Conservation (phyloP, 306 rosid species). For the Clitoria ternatea region DNA sequence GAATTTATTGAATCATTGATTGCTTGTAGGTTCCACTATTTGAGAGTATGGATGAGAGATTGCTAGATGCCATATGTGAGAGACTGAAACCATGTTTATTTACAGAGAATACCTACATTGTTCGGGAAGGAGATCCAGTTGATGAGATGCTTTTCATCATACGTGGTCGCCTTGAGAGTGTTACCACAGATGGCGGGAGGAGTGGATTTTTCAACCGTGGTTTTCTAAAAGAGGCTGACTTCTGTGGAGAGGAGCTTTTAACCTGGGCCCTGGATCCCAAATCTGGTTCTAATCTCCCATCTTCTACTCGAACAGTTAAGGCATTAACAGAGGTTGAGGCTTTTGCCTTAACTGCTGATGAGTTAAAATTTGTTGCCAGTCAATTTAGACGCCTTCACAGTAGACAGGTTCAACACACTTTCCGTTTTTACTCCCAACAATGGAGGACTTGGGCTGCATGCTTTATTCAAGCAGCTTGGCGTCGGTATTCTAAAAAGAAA, state of each 20-base stretch:
- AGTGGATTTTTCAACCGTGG: slow-evolving; percentile 94
- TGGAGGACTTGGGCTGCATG: slow-evolving; percentile 99
- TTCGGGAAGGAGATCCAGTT: slow-evolving; percentile 96
- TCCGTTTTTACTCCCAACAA: slow-evolving; percentile 95
- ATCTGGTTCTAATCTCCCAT: slow-evolving; percentile 92
- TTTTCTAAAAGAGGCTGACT: slow-evolving; percentile 78
- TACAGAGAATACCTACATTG: slow-evolving; percentile 84
- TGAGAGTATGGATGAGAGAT: slow-evolving; percentile 93
- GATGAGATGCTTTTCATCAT: slow-evolving; percentile 98
- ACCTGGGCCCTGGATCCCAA: slow-evolving; percentile 98
- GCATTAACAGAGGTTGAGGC: slow-evolving; percentile 91
- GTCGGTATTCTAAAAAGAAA: slow-evolving; percentile 82
- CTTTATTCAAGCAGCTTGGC: slow-evolving; percentile 99
- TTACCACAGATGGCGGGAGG: slow-evolving; percentile 95
- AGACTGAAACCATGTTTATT: slow-evolving; percentile 83
- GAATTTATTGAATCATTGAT: slow-evolving; percentile 23
- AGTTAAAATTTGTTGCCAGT: slow-evolving; percentile 90
- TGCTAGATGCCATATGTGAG: slow-evolving; percentile 98
- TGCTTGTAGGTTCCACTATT: slow-evolving; percentile 82
- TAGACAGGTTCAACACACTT: slow-evolving; percentile 96
- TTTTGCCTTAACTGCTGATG: slow-evolving; percentile 87
- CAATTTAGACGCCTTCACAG: slow-evolving; percentile 99
- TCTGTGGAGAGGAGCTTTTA: slow-evolving; percentile 97
- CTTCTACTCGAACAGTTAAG: slow-evolving; percentile 85
- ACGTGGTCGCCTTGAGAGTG: slow-evolving; percentile 97